Evolutionary conservation across 2,329 filamentous ascomycete genomes (phyloP), one percentile per base, ranked within the genome.

Genomic region (Colletotrichum euphorbiae): DNA sequence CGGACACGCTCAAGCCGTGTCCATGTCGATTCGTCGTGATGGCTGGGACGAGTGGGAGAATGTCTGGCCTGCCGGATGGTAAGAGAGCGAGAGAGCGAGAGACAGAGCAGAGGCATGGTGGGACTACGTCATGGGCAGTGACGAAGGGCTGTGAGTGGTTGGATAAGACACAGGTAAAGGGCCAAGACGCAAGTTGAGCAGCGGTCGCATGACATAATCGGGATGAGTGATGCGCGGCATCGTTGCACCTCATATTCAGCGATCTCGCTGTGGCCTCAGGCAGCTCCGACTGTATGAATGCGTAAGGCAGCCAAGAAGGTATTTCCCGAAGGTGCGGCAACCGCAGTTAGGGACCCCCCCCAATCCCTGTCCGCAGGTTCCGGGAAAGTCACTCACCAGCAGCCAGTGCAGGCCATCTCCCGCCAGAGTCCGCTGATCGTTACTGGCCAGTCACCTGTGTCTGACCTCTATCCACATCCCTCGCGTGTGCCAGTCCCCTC

Each of bases 121-220:
- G 43, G 60, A 24, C 17, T 45, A 40, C n/a, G 43, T 43, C 17
- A 24, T 46, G 48, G 51, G 45, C 55, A 45, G 45, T 11, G 36
- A 17, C 13, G 57, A 33, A 42, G 46, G 8, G 17, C 33, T 51
- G 36, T 61, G 57, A 61, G 19, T 51, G 57, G 57, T 40, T 57
- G 57, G 58, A 33, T n/a, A 43, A 11, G 33, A 43, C 54, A 36
- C 36, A n/a, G 46, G 38, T 28, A 15, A 51, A 33, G 12, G 21
- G 43, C 11, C 51, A 40, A 55, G n/a, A 21, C n/a, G n/a, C n/a
- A n/a, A n/a, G n/a, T n/a, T 63, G 52, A 58, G 46, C 46, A 61
- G 42, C 62, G n/a, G 17, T 19, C 40, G 61, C 17, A 65, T 68
- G 66, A 68, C 61, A 68, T 68, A 65, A 65, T 60, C 54, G 17